Evolutionary conservation across 164 flowering plant genomes (phyloP), one percentile per base, ranked within the genome.

Genomic region (Magnolia officinalis): DNA sequence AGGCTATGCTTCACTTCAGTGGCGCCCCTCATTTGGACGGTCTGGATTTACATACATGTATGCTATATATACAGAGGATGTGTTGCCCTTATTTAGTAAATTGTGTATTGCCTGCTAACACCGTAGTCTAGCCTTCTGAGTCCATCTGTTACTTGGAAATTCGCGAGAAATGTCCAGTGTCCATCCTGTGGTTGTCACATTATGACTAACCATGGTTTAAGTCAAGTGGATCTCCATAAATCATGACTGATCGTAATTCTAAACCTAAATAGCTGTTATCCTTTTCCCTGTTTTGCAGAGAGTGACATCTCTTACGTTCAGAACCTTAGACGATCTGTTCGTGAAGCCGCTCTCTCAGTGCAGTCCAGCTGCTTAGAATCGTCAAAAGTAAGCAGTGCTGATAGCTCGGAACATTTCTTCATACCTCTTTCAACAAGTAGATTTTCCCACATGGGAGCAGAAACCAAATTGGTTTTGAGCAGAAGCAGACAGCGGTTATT

Each of bases 271-370:
- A 9, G 61, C 16, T 55, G 18, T 11, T 55, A 55, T 55, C 18
- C 13, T 55, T 55, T 58, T 14, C 19, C 74, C 10, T 23, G 70
- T 23, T 70, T 26, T 11, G 61, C 90, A 92, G 98, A 88, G 29
- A 77, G 81, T 79, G 93, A 90, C 72, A 78, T 26, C 79, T 83
- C 81, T 61, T 90, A 79, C 83, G 89, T 91, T 66, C 94, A 88
- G 80, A 86, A 89, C 77, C 71, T 96, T 73, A 94, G 91, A 87
- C 84, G 92, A 83, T 92, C 96, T 66, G 97, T 96, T 26, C 87
- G 98, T 80, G 98, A 92, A 87, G 96, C 97, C 65, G 99, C 98
- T 79, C 81, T 96, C 65, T 80, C 88, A 26, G 77, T 80, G 71
- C 90, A 81, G 69, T 81, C 89, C 59, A 83, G 82, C 82, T 86